phyloP scores from a whole-genome alignment of 148 eudicot species.

The Camellia granthamiana region DNA sequence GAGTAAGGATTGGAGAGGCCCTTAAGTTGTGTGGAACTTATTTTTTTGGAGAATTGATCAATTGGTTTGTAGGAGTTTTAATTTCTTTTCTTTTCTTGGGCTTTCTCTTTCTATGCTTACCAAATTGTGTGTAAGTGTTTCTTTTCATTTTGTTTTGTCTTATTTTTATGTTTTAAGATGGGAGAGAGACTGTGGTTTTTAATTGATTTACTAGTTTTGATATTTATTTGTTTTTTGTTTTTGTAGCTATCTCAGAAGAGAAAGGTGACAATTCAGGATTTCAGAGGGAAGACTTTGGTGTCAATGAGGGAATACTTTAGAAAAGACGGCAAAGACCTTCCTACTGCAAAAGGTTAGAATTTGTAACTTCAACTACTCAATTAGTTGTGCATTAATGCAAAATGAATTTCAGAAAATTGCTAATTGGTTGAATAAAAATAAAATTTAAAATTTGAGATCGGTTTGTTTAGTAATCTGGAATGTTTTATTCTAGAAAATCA shows the following conservation, averaged over 20 bases:
- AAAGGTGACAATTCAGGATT: conserved; percentile 79
- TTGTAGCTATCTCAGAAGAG: conserved; percentile 72
- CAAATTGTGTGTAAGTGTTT: too few species aligned
- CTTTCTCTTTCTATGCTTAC: too few species aligned
- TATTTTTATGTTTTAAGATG: background rate
- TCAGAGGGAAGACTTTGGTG: conserved; percentile 78
- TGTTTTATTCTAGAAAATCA: background rate
- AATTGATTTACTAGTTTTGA: background rate
- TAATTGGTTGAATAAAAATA: background rate
- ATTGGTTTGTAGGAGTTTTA: background rate
- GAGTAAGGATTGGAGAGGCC: too few species aligned
- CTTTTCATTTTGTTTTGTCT: background rate
- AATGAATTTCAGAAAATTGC: background rate
- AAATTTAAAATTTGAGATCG: background rate
- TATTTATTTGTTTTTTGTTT: conserved; percentile 5
- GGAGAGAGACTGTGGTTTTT: background rate
- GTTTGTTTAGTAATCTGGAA: background rate
- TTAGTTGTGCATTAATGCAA: background rate
- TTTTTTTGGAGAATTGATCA: too few species aligned
- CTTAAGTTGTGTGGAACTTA: too few species aligned
- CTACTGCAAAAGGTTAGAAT: conserved; percentile 73
- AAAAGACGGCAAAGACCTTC: conserved; percentile 81
- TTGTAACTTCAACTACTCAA: too few species aligned
- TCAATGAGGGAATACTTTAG: conserved; percentile 85
- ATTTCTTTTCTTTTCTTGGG: too few species aligned